Conservation (phyloP, 176 grass and related monocot genomes). For the Ananas comosus region DNA sequence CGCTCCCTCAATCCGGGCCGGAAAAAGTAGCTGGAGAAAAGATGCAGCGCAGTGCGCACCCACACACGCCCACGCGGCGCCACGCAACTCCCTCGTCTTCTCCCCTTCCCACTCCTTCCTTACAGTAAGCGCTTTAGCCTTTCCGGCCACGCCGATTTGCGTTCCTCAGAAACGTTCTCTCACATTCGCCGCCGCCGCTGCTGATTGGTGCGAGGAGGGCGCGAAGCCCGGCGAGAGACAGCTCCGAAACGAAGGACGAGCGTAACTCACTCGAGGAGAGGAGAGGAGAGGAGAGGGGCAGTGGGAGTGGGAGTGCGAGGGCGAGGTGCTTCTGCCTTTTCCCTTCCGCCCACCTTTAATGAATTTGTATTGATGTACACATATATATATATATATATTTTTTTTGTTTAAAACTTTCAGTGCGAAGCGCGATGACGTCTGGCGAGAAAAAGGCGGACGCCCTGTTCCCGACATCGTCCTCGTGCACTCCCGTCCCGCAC, state of each 20-base stretch:
- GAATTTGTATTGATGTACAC: no score
- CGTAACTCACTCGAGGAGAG: no score
- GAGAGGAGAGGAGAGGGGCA: slow-evolving; percentile 2
- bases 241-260: slow-evolving; percentile 3
- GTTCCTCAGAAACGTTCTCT: background rate
- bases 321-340: no score
- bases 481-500: background rate
- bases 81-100: background rate
- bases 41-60: background rate
- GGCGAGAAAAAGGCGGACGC: background rate
- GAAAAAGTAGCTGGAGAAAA: no score
- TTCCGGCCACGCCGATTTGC: background rate
- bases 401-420: background rate
- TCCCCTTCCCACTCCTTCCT: background rate
- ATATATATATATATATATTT: background rate
- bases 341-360: no score
- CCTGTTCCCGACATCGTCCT: background rate
- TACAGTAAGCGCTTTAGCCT: background rate
- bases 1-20: background rate
- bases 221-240: slow-evolving; percentile 1
- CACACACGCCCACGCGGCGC: background rate
- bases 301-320: no score
- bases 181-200: background rate
- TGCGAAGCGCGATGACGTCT: background rate
- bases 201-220: slow-evolving; percentile 4